Conservation (phyloP, 306 rosid genomes). For the Cercis canadensis region DNA sequence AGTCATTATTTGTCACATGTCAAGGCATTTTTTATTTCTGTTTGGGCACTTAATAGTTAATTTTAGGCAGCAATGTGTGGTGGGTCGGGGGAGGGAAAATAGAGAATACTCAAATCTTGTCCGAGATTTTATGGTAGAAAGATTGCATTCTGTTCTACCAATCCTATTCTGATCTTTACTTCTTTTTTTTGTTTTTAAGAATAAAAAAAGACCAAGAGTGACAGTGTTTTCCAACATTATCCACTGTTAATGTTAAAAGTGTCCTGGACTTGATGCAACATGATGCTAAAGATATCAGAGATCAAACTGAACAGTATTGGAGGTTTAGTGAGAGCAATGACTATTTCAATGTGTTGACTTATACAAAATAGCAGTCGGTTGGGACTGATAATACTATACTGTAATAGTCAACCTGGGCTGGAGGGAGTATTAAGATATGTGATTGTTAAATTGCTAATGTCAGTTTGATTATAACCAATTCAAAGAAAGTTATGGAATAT, state of each 20-base stretch:
- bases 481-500: neutral
- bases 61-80: constrained; percentile 9
- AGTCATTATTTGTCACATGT: neutral
- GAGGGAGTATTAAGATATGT: constrained; percentile 19
- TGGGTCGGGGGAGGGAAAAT: constrained; percentile 20
- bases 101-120: constrained; percentile 6
- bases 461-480: constrained; percentile 32
- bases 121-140: constrained; percentile 17
- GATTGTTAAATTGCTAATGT: constrained; percentile 8
- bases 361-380: constrained; percentile 26
- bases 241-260: constrained; percentile 8
- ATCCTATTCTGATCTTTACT: too few relatives aligned
- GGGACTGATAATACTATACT: constrained; percentile 7
- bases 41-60: constrained; percentile 21
- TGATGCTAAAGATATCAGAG: constrained; percentile 4
- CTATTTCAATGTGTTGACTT: constrained; percentile 15
- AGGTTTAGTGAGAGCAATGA: constrained; percentile 7
- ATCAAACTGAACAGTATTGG: constrained; percentile 24
- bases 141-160: constrained; percentile 2
- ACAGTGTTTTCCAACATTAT: constrained; percentile 4
- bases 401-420: constrained; percentile 10
- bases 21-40: constrained; percentile 31
- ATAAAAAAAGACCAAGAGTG: neutral
- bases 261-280: neutral
- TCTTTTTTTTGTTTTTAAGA: too few relatives aligned